These are phyloP conservation scores for Blastomyces percursus DNA, from an alignment of 2,329 filamentous ascomycete genomes.

Conservation along the genomic window DNA sequence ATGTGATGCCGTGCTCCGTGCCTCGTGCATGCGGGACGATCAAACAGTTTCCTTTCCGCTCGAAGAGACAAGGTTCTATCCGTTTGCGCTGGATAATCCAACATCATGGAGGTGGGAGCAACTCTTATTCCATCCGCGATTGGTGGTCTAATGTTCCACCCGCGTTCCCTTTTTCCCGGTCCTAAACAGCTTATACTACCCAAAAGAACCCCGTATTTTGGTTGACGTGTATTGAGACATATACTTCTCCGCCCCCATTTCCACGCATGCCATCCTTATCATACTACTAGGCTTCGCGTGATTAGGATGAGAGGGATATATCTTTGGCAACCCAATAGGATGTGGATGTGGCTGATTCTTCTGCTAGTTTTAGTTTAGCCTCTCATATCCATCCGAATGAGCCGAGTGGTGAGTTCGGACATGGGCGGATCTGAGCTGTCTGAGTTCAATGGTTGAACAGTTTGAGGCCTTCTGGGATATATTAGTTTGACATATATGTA, in stretches of 20 bases:
- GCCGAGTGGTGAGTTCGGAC: neutral
- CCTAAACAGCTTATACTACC: neutral
- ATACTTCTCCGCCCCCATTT: neutral
- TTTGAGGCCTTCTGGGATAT: neutral
- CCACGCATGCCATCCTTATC: neutral
- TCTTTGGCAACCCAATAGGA: neutral
- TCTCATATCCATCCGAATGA: neutral
- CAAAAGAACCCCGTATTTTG: neutral
- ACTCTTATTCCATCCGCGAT: neutral
- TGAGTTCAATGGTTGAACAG: neutral
- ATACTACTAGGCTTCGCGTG: neutral
- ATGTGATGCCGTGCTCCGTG: too few species aligned
- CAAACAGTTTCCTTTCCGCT: neutral
- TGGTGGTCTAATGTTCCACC: neutral
- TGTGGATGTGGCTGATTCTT: neutral
- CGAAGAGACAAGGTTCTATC: neutral
- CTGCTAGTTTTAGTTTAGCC: too few species aligned
- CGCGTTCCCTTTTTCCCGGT: neutral
- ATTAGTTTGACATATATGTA: neutral
- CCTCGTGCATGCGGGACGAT: neutral
- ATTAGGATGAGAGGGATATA: neutral
- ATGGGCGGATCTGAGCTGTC: neutral
- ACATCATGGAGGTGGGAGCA: neutral
- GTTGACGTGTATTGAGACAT: neutral
- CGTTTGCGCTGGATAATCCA: neutral